Conservation (phyloP, 169 alveolate genomes). For the Toxoplasma gondii region DNA sequence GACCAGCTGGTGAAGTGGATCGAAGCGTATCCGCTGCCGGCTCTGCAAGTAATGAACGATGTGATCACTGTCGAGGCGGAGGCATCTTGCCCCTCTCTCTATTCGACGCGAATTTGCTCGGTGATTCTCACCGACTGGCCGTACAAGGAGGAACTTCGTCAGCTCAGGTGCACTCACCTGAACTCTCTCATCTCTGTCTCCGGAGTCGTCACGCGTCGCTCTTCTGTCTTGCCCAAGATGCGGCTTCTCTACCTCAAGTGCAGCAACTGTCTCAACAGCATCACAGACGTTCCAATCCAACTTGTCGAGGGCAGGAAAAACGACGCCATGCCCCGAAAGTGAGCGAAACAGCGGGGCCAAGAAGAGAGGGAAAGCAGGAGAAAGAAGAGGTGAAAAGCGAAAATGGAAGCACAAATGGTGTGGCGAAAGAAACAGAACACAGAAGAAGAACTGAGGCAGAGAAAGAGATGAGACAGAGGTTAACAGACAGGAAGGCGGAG, state of each 20-base stretch:
- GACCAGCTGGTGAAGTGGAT: conserved; percentile 57
- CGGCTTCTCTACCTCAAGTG: conserved; percentile 36
- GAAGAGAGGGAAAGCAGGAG: neutral
- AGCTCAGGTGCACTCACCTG: conserved; percentile 23
- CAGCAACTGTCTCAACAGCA: neutral
- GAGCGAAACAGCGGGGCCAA: neutral
- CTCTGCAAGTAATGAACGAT: conserved; percentile 51
- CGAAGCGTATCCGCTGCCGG: conserved; percentile 53
- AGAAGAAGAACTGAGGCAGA: too few species aligned
- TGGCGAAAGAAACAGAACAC: neutral
- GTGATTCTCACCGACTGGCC: conserved; percentile 52
- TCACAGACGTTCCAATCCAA: conserved; percentile 40
- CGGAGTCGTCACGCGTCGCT: conserved; percentile 30
- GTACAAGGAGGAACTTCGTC: conserved; percentile 31
- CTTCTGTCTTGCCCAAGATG: conserved; percentile 46
- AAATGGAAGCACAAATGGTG: neutral
- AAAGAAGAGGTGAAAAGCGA: neutral
- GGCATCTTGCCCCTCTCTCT: conserved; percentile 38
- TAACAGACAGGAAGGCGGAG: too few species aligned
- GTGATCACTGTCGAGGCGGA: conserved; percentile 35
- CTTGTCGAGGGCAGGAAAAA: conserved; percentile 41
- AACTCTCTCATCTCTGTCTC: conserved; percentile 38
- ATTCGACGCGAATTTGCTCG: conserved; percentile 15
- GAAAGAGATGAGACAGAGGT: too few species aligned
- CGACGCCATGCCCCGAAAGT: conserved; percentile 34